Evolutionary conservation across 2,329 filamentous ascomycete species (phyloP), one percentile per base, ranked within the genome.

Genomic region (Chalara sp.): DNA sequence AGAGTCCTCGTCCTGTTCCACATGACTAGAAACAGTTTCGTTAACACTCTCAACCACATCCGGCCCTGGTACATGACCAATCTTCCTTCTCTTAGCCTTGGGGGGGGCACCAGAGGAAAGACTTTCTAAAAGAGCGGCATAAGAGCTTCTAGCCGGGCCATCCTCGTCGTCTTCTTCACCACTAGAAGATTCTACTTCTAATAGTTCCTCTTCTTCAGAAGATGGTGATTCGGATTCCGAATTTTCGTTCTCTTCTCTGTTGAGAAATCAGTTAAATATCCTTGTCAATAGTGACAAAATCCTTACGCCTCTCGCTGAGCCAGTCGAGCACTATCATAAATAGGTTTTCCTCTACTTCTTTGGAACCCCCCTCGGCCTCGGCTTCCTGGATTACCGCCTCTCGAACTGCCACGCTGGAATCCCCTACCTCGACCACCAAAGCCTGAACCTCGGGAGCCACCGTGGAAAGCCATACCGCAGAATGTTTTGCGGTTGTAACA

Each of bases 81-180:
- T 56, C 60, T 83, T 84, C 50, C 80, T 72, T 63, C 79, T 72
- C 62, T 84, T 85, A 1, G 75, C 67, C 41, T 70, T 73, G 2
- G 72, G 75, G 28, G 63, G 67, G 28, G 67, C 61, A 4, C 71
- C 68, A 30, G 76, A 72, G 3, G 72, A 70, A 46, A 85, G 68
- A 52, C 76, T 82, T 59, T 82, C 75, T 60, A 85, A 70, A 6
- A 85, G 69, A 6, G 77, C 70, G 67, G 76, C 70, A 56, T 84
- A 85, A 4, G 81, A 75, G 32, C 72, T 71, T 30, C 70, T 67
- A 30, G 68, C 48, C 7, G 70, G 59, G 5, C 64, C 42, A 40
- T 63, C 55, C n/a, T 67, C 61, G 29, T 61, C 61, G 49, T 71
- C 70, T 39, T 68, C 66, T 21, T 75, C 72, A 44, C 75, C 75